Conservation (phyloP, 1,284 basidiomycete genomes). For the Ustilago hordei region DNA sequence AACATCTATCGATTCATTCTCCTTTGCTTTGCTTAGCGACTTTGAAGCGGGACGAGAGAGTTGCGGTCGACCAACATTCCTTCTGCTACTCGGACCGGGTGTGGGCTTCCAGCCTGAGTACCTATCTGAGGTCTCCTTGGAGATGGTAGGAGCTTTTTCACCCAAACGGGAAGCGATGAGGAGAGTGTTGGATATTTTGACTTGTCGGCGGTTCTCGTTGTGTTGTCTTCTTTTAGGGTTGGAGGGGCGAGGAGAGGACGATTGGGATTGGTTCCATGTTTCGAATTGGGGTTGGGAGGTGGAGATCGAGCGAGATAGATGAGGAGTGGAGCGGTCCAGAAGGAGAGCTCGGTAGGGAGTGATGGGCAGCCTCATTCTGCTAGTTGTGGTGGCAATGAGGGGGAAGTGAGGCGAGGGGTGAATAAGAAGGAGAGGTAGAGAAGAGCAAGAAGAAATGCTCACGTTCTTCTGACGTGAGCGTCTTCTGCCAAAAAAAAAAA, state of each 20-base stretch:
- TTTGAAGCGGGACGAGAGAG: slow-evolving; percentile 29
- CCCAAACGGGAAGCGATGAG: slow-evolving; percentile 35
- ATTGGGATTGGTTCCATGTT: background rate
- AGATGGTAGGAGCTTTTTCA: slow-evolving; percentile 14
- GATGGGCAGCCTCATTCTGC: slow-evolving; percentile 14
- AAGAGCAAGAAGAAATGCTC: slow-evolving; percentile 21
- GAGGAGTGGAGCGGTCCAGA: slow-evolving; percentile 6
- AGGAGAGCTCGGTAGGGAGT: slow-evolving; percentile 4
- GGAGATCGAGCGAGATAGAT: slow-evolving; percentile 2
- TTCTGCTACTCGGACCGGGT: slow-evolving; percentile 31
- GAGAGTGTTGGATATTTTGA: slow-evolving; percentile 21
- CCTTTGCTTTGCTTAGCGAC: slow-evolving; percentile 7
- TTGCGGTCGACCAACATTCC: slow-evolving; percentile 28
- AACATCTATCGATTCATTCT: slow-evolving; percentile 9
- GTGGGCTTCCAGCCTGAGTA: slow-evolving; percentile 45
- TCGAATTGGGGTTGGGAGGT: background rate
- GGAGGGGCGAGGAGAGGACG: background rate
- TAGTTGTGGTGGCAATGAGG: background rate
- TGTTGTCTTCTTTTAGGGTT: background rate
- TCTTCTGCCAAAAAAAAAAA: background rate
- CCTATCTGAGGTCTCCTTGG: slow-evolving; percentile 18
- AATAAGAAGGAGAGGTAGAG: background rate
- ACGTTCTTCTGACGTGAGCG: background rate
- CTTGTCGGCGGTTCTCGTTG: slow-evolving; percentile 12
- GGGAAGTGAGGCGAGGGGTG: background rate